Base-by-base conservation (phyloP, 257 asterid species). In the Pogostemon cablin region DNA sequence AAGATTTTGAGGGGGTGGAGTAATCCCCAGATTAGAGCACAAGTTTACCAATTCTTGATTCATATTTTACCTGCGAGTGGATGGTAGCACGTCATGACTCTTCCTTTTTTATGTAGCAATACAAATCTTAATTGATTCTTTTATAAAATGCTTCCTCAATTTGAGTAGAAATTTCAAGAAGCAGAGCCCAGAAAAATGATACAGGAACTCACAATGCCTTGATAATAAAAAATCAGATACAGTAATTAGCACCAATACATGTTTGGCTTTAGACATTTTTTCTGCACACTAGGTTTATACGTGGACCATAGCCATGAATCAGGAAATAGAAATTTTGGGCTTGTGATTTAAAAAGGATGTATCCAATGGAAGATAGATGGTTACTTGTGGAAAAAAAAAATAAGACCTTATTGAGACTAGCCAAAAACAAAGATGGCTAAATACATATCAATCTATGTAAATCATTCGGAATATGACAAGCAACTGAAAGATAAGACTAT, bases 401-500 rank as follows among this genome's bases (percentile, higher is more conserved):
- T 25, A 52, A 11, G 52, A 53, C 10, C 62, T 47, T 4, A 67
- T 39, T 47, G 20, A 5, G n/a, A 53, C 7, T 17, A 15, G 7
- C 55, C 65, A 37, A 73, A 58, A 0, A 47, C 42, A 32, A 32
- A 52, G 40, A 48, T 60, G 55, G 7, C 54, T 65, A 46, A 49
- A 60, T 47, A 25, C 34, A 12, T 49, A 57, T 67, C 66, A 63
- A 54, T 69, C 72, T 69, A 53, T 53, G 61, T 42, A 38, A 9
- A 63, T 37, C 49, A 65, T 43, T 39, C 9, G 35, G 44, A 67
- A 71, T 46, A 62, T 34, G 42, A 41, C 68, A 75, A 75, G 59
- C 54, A 79, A 70, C 39, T 48, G 64, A 69, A 62, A 77, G 38
- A 38, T 62, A 50, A 74, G 55, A 54, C 59, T 68, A 72, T 32